phyloP scores from a whole-genome alignment of 345 rosid genomes.

The Hibiscus syriacus region DNA sequence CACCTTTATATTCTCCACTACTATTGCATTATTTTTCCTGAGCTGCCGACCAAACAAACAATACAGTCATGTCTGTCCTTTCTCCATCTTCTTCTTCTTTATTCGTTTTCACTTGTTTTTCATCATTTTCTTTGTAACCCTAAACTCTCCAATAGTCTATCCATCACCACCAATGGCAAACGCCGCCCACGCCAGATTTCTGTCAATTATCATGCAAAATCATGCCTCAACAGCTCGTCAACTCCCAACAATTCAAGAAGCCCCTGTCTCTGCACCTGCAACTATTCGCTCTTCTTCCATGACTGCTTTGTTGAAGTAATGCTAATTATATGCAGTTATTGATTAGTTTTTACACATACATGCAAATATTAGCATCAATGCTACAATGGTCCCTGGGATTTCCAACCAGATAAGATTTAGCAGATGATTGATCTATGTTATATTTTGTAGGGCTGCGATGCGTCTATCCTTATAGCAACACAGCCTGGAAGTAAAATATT shows the following conservation, averaged over 20 bases:
- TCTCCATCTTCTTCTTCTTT: slow-evolving; percentile 22
- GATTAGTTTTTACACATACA: background rate
- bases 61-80: slow-evolving; percentile 33
- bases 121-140: slow-evolving; percentile 20
- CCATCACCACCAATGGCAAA: slow-evolving; percentile 9
- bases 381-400: background rate
- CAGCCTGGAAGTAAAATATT: slow-evolving; percentile 44
- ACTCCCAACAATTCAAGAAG: slow-evolving; percentile 62
- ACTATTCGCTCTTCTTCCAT: slow-evolving; percentile 91
- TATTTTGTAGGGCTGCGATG: slow-evolving; percentile 73
- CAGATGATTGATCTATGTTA: background rate
- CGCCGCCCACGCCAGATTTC: slow-evolving; percentile 38
- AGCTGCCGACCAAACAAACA: slow-evolving; percentile 6
- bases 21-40: slow-evolving; percentile 22
- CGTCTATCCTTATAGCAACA: slow-evolving; percentile 56
- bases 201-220: slow-evolving; percentile 45
- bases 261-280: slow-evolving; percentile 76
- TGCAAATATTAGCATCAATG: background rate
- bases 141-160: slow-evolving; percentile 12
- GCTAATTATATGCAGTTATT: background rate
- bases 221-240: slow-evolving; percentile 70
- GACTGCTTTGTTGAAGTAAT: slow-evolving; percentile 86
- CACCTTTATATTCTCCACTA: slow-evolving; percentile 9
- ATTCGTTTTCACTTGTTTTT: slow-evolving; percentile 25
- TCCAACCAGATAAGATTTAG: background rate